phyloP scores from a whole-genome alignment of 2,329 filamentous ascomycete species.

The Monilinia laxa region DNA sequence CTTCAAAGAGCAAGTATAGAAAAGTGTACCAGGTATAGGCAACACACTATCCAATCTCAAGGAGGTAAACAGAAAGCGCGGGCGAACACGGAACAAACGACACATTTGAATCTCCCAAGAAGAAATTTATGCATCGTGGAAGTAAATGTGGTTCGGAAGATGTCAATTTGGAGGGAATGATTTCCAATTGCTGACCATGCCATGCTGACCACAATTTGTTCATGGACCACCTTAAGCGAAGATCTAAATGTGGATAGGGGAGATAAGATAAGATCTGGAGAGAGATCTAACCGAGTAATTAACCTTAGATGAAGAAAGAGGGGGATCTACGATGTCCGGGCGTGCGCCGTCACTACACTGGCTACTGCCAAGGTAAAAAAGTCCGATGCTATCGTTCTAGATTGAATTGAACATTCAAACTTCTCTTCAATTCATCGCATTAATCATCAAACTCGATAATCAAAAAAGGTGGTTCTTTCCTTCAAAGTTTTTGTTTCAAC shows the following conservation, averaged over 20 bases:
- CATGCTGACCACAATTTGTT: background rate
- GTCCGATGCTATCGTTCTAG: too few relatives aligned
- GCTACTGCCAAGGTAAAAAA: too few relatives aligned
- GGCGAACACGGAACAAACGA: background rate
- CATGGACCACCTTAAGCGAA: background rate
- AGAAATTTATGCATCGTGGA: background rate
- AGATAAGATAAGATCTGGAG: conserved; percentile 15
- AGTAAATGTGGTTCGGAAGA: background rate
- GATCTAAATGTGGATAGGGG: background rate
- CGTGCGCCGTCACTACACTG: too few relatives aligned
- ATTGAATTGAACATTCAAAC: too few relatives aligned
- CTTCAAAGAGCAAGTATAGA: background rate
- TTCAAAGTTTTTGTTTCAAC: too few relatives aligned
- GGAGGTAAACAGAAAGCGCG: background rate
- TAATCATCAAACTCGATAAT: too few relatives aligned
- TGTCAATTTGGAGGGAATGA: background rate
- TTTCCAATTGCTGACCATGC: conserved; percentile 21
- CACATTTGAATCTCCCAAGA: background rate
- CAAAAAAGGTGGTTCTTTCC: too few relatives aligned
- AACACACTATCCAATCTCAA: conserved; percentile 1
- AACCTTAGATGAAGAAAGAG: too few relatives aligned
- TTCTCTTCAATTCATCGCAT: too few relatives aligned
- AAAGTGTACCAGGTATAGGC: background rate
- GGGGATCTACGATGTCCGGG: too few relatives aligned
- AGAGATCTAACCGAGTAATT: conserved; percentile 2